A percentile compares a stretch with the other conserved stretches of the same genome.
Evolutionary conservation across 257 asterid genomes (phyloP).

Genomic region (Sherardia arvensis): DNA sequence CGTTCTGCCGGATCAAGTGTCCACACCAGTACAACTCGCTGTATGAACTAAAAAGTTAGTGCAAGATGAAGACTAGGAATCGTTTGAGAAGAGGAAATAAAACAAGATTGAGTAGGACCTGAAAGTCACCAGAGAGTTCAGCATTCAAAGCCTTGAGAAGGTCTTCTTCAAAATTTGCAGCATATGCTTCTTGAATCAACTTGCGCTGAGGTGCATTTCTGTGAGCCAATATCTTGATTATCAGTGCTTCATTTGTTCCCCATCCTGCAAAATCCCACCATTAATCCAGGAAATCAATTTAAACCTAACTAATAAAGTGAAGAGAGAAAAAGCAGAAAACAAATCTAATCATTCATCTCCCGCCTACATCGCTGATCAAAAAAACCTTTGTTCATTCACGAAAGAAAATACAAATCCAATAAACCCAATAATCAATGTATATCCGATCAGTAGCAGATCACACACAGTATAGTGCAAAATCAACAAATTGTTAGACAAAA

Average conservation of each 20-base stretch:
- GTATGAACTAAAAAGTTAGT: not conserved
- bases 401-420: not conserved
- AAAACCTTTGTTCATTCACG: not conserved
- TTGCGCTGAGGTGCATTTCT: slow-evolving; percentile 69
- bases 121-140: slow-evolving; percentile 74
- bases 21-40: slow-evolving; percentile 73
- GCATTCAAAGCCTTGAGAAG: slow-evolving; percentile 71
- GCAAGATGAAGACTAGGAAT: not conserved
- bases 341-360: not conserved
- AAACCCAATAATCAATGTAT: not conserved
- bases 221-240: slow-evolving; percentile 68
- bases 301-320: not conserved
- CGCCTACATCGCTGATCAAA: not conserved
- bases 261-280: slow-evolving; percentile 40
- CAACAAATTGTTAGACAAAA: not conserved
- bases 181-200: slow-evolving; percentile 58
- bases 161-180: slow-evolving; percentile 66
- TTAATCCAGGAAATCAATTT: not conserved
- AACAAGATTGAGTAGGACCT: slow-evolving; percentile 25
- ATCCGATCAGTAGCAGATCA: not conserved
- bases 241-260: slow-evolving; percentile 67
- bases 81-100: not conserved
- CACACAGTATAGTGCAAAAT: not conserved
- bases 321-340: not conserved
- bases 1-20: slow-evolving; percentile 74